Evolutionary conservation across 2,329 filamentous ascomycete species (phyloP), one percentile per base, ranked within the genome.

Genomic region (Pseudogymnoascus sp.): DNA sequence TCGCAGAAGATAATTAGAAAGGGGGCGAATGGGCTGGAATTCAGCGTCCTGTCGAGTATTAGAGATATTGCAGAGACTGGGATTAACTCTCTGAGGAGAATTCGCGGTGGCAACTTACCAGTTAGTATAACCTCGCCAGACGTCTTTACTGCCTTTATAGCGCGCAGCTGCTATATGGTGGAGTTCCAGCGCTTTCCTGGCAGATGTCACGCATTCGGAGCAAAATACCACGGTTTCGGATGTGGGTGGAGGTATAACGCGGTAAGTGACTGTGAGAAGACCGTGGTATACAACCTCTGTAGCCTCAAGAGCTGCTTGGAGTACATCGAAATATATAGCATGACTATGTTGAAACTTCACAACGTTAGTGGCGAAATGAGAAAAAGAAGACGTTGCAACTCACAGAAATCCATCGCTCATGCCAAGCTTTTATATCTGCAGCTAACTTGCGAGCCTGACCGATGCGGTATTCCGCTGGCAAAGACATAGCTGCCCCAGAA

Each of bases 1-100:
- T 68, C 65, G 25, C 63, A 65, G 48, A 68, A 68, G 4, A 68
- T 51, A 16, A 68, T 60, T 36, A 68, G 65, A 23, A 67, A 68
- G 4, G 67, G 67, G 6, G 67, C 66, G 45, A 68, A 68, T n/a
- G 67, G 67, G 31, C 63, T 64, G 36, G 64, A 68, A 39, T 67
- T 10, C 21, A 68, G 43, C 8, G 66, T 66, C 39, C 39, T 43
- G 8, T 21, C 7, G 19, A 21, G 39, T 21, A 21, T 43, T 43
- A 43, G 39, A 43, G 16, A 43, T 43, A 43, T 43, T 43, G 16
- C 16, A 2, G 16, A 13, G 16, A 21, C 39, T 19, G 8, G 16
- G 16, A 43, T 19, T 43, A 10, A 19, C 6, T 41, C 3, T 19
- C 11, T 10, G 6, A 41, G 2, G 5, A 19, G 39, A 11, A 41